Conservation (phyloP, 2,329 filamentous ascomycete genomes). For the Colletotrichum sublineola region DNA sequence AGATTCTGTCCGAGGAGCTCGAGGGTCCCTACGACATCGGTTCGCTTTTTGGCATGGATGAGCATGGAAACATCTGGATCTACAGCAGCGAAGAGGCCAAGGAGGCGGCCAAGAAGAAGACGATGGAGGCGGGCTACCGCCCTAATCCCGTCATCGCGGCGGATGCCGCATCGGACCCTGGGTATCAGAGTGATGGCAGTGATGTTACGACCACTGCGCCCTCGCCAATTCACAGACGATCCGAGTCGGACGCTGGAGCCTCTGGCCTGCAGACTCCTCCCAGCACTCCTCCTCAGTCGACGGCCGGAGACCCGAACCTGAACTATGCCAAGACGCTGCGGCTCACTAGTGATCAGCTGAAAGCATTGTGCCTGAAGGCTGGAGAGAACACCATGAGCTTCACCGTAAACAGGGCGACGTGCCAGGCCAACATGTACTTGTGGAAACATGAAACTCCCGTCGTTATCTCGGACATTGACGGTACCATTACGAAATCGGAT, state of each 20-base stretch:
- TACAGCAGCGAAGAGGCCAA: constrained; percentile 98
- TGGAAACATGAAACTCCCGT: constrained; percentile 94
- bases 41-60: constrained; percentile 92
- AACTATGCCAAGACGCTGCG: constrained; percentile 98
- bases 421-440: constrained; percentile 91
- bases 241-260: constrained; percentile 75
- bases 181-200: constrained; percentile 93
- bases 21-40: constrained; percentile 98
- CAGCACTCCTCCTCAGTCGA: constrained; percentile 76
- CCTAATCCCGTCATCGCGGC: constrained; percentile 66
- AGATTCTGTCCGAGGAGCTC: constrained; percentile 91
- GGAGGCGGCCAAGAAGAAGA: constrained; percentile 81
- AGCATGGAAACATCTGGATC: constrained; percentile 98
- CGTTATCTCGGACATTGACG: constrained; percentile 98
- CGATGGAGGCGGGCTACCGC: constrained; percentile 56
- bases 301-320: constrained; percentile 77
- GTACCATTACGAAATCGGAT: constrained; percentile 98
- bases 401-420: constrained; percentile 94
- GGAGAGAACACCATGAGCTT: constrained; percentile 97
- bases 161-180: constrained; percentile 92
- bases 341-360: constrained; percentile 94
- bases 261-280: constrained; percentile 73
- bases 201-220: constrained; percentile 65
- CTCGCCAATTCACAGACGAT: constrained; percentile 67
- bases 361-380: constrained; percentile 82